These are phyloP conservation scores for Oenanthe sinensis DNA, from an alignment of 129 eudicot species.

Conservation along the genomic window DNA sequence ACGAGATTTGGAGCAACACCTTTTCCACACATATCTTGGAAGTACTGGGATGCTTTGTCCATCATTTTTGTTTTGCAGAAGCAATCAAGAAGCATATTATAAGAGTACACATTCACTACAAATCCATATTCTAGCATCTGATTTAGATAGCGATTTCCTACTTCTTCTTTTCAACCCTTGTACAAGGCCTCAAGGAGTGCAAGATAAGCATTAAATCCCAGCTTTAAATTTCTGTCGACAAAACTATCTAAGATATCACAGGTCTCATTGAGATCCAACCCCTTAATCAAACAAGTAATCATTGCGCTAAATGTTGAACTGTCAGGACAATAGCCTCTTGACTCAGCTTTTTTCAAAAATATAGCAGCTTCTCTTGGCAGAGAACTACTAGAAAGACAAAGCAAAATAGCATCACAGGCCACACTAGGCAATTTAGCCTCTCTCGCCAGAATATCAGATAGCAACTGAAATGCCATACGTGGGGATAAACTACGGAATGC, in stretches of 20 bases:
- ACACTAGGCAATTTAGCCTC: conserved; percentile 43
- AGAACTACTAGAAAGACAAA: conserved; percentile 41
- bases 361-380: conserved; percentile 38
- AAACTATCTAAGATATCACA: conserved; percentile 54
- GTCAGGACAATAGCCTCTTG: conserved; percentile 61
- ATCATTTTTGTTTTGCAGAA: conserved; percentile 63
- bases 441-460: conserved; percentile 45
- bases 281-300: conserved; percentile 67
- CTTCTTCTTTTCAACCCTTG: conserved; percentile 27
- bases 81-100: conserved; percentile 77
- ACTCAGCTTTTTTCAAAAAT: conserved; percentile 41
- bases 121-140: conserved; percentile 40
- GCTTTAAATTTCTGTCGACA: conserved; percentile 32
- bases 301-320: conserved; percentile 36
- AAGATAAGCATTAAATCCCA: conserved; percentile 53
- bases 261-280: conserved; percentile 48
- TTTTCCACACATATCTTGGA: conserved; percentile 47
- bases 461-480: conserved; percentile 38
- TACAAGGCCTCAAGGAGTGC: conserved; percentile 54
- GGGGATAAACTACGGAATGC: conserved; percentile 52
- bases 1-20: conserved; percentile 62
- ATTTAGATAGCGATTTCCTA: conserved; percentile 49
- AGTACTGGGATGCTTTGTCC: conserved; percentile 45
- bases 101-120: conserved; percentile 46
- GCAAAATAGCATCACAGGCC: conserved; percentile 48